Conservation (phyloP, 208 protist genomes). For the Lotmaria passim region DNA sequence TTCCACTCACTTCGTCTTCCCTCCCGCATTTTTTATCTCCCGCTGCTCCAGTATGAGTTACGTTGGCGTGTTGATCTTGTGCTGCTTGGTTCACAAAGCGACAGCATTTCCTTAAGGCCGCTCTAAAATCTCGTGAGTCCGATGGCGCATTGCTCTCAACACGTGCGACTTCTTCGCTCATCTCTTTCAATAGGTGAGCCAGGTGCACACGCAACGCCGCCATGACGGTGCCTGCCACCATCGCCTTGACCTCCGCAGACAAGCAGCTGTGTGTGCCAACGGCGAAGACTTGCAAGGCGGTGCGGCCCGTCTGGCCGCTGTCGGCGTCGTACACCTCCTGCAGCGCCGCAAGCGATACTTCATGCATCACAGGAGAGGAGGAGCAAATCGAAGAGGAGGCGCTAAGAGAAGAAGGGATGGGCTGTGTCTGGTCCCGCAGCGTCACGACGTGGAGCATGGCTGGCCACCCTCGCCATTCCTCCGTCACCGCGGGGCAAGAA, state of each 20-base stretch:
- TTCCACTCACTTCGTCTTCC: background rate
- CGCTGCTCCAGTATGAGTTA: background rate
- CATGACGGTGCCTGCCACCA: conserved; percentile 23
- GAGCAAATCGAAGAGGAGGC: too few species aligned
- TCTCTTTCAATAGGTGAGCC: conserved; percentile 2
- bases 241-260: conserved; percentile 30
- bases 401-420: background rate
- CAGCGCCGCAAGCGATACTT: conserved; percentile 5
- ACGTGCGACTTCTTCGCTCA: background rate
- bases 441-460: background rate
- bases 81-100: background rate
- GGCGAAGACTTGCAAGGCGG: conserved; percentile 29
- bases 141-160: too few species aligned
- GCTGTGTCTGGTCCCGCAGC: background rate
- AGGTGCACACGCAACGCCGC: conserved; percentile 29
- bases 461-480: conserved; percentile 39
- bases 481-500: conserved; percentile 27
- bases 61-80: too few species aligned
- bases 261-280: conserved; percentile 17
- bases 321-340: conserved; percentile 17
- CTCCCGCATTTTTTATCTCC: background rate
- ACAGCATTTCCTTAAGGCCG: conserved; percentile 15
- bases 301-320: background rate
- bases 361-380: too few species aligned
- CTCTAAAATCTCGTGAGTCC: background rate